A percentile compares a stretch with the other conserved stretches of the same genome.
These are phyloP conservation scores for Scalesia atractyloides DNA, from an alignment of 129 eudicot genomes.

Conservation along the genomic window DNA sequence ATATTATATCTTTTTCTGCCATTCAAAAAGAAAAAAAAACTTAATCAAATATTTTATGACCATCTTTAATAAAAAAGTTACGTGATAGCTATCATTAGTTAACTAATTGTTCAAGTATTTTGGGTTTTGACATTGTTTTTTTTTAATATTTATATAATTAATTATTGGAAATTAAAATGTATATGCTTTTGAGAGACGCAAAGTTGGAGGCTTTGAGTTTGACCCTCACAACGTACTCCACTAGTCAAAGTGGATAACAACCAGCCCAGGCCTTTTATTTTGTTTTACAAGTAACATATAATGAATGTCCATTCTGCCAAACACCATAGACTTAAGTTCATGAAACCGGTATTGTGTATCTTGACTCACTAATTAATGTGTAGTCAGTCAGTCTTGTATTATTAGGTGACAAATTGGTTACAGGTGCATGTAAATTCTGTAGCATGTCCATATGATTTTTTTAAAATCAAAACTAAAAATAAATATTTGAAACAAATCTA, in stretches of 20 bases:
- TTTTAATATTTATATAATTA: not conserved
- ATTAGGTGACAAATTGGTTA: not conserved
- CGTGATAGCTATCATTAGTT: not conserved
- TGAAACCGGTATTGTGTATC: not conserved
- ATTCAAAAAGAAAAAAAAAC: no score
- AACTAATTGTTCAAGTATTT: not conserved
- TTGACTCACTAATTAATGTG: not conserved
- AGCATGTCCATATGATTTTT: slow-evolving; percentile 4
- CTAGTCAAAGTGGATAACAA: slow-evolving; percentile 23
- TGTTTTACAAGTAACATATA: slow-evolving; percentile 20
- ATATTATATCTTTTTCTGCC: no score
- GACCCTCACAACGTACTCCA: slow-evolving; percentile 32
- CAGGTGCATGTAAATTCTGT: not conserved
- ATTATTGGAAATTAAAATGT: not conserved
- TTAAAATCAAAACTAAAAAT: not conserved
- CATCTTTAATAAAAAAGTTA: no score
- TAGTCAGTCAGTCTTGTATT: slow-evolving; percentile 3
- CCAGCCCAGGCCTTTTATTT: not conserved
- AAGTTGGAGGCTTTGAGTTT: slow-evolving; percentile 26
- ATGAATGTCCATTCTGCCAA: slow-evolving; percentile 5
- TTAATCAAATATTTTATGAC: no score
- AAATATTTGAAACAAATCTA: not conserved
- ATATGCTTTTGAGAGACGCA: slow-evolving; percentile 36
- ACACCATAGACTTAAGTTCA: slow-evolving; percentile 19
- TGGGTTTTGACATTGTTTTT: slow-evolving; percentile 1